Conservation (phyloP, 2,329 filamentous ascomycete species). For the Chrysoporthe austroafricana region DNA sequence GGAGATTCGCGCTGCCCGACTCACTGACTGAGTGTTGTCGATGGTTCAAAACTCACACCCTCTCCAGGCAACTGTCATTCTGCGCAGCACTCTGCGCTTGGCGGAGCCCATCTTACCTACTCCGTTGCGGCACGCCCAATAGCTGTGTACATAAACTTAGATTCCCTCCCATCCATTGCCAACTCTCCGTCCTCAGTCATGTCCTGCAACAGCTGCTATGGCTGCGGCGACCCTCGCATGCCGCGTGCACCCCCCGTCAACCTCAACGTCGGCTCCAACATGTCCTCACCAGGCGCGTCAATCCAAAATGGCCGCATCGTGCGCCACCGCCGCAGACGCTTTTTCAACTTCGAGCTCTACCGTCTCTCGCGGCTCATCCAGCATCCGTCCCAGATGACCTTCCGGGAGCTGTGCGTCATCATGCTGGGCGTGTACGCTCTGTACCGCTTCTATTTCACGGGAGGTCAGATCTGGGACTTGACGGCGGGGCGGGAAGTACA, state of each 20-base stretch:
- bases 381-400: not conserved
- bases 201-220: not conserved
- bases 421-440: not conserved
- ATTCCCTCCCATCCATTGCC: not conserved
- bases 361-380: conserved; percentile 1
- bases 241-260: conserved; percentile 2
- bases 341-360: conserved; percentile 7
- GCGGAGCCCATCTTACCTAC: not conserved
- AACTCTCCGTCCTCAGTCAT: not conserved
- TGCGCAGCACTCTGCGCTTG: not conserved
- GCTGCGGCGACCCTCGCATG: conserved; percentile 5
- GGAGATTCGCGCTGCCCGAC: not conserved
- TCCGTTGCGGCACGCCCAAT: not conserved
- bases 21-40: not conserved
- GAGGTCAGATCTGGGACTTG: not conserved
- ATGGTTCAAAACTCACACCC: not conserved
- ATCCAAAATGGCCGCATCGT: conserved; percentile 9
- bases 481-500: not conserved
- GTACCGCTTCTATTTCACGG: not conserved
- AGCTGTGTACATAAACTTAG: not conserved
- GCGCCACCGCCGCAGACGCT: not conserved
- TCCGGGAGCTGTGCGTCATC: conserved; percentile 11
- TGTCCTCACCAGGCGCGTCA: not conserved
- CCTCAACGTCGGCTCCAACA: not conserved
- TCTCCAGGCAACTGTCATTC: not conserved